These are phyloP conservation scores for Sequoiadendron giganteum DNA, from an alignment of 75 land plant species.

Conservation along the genomic window DNA sequence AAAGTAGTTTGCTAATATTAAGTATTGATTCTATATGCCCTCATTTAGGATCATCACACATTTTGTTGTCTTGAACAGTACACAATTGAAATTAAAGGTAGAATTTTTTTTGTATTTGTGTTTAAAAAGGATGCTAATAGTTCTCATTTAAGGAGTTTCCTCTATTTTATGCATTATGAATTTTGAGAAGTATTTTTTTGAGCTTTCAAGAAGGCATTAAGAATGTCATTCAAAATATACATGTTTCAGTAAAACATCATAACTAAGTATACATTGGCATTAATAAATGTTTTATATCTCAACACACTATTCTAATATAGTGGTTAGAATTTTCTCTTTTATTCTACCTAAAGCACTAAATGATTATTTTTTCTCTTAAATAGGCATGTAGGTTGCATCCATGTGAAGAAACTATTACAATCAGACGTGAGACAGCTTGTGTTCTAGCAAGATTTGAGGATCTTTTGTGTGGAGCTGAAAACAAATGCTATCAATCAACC, in stretches of 20 bases:
- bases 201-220: not conserved
- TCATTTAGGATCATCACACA: not conserved
- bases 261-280: not conserved
- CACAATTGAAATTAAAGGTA: not conserved
- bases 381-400: not conserved
- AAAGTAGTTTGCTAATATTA: not conserved
- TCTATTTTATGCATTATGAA: not conserved
- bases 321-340: not conserved
- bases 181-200: not conserved
- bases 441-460: slow-evolving; percentile 2
- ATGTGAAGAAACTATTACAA: not conserved
- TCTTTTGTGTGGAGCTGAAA: not conserved
- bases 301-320: not conserved
- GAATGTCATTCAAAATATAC: not conserved
- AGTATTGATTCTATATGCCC: not conserved
- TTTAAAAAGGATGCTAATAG: not conserved
- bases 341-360: not conserved
- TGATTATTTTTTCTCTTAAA: not conserved
- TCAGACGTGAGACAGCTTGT: not conserved
- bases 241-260: not conserved
- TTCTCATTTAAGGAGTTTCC: not conserved
- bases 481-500: not conserved
- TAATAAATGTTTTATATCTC: not conserved
- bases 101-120: not conserved
- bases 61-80: not conserved